These are phyloP conservation scores for Prunus dulcis DNA, from an alignment of 306 rosid genomes.

Conservation along the genomic window DNA sequence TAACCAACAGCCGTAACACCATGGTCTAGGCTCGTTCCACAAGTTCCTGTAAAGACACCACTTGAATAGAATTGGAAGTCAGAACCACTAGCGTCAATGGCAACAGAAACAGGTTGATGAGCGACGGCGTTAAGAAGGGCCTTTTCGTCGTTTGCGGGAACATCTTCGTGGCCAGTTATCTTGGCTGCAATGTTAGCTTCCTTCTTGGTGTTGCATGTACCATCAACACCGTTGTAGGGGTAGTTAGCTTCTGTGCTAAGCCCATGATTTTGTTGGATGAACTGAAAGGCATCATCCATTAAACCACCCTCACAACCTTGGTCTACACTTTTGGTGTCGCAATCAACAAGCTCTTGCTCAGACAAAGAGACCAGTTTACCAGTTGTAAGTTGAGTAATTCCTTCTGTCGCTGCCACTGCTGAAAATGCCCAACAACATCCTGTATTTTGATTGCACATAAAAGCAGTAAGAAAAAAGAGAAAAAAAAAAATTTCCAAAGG, in stretches of 20 bases:
- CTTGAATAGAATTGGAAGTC: conserved; percentile 31
- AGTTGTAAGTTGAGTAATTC: conserved; percentile 20
- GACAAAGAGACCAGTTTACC: conserved; percentile 31
- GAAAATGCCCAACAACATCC: conserved; percentile 45
- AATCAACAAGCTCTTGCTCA: conserved; percentile 45
- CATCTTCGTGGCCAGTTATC: conserved; percentile 20
- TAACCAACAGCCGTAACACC: conserved; percentile 43
- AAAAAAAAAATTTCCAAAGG: too few relatives aligned
- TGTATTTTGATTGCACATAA: neutral
- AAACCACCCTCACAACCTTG: conserved; percentile 28
- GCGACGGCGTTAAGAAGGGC: too few relatives aligned
- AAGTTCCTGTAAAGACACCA: conserved; percentile 41
- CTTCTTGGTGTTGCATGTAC: too few relatives aligned
- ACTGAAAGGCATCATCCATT: too few relatives aligned
- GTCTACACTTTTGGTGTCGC: conserved; percentile 36
- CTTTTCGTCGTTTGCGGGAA: conserved; percentile 25
- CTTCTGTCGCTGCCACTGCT: conserved; percentile 46
- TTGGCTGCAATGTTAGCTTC: too few relatives aligned
- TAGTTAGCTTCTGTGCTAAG: too few relatives aligned
- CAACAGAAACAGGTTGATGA: conserved; percentile 24
- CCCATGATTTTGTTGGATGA: too few relatives aligned
- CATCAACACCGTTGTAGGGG: too few relatives aligned
- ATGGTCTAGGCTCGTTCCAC: conserved; percentile 34
- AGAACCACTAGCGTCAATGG: conserved; percentile 14
- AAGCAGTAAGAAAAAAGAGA: too few relatives aligned